These are phyloP conservation scores for Gamarada debralockiae DNA, from an alignment of 495 filamentous ascomycete species.

Conservation along the genomic window DNA sequence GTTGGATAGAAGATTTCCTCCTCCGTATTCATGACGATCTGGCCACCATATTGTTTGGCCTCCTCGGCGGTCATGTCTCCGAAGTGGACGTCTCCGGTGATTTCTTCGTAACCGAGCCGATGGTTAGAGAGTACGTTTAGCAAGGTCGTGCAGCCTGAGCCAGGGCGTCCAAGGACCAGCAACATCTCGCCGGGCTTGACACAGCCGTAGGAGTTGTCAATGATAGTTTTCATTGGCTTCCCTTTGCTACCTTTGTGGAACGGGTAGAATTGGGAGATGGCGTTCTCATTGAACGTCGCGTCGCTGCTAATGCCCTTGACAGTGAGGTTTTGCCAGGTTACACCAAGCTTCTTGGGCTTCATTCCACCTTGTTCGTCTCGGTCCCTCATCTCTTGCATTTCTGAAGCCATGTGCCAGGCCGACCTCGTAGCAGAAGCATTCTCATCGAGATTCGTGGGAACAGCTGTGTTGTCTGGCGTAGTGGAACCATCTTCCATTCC, in stretches of 20 bases:
- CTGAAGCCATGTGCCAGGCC: not conserved
- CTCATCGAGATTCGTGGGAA: not conserved
- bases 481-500: not conserved
- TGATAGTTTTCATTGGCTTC: slow-evolving; percentile 49
- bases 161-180: slow-evolving; percentile 66
- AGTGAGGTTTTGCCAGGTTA: slow-evolving; percentile 59
- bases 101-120: slow-evolving; percentile 52
- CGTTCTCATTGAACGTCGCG: slow-evolving; percentile 58
- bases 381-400: not conserved
- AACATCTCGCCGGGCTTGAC: slow-evolving; percentile 48
- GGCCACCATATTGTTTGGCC: slow-evolving; percentile 62
- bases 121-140: slow-evolving; percentile 64
- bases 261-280: slow-evolving; percentile 51
- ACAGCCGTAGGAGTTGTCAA: slow-evolving; percentile 56
- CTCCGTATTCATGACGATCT: slow-evolving; percentile 58
- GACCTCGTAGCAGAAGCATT: not conserved
- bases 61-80: slow-evolving; percentile 52
- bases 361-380: not conserved
- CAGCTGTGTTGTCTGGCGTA: not conserved
- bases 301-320: slow-evolving; percentile 68
- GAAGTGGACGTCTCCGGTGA: slow-evolving; percentile 58
- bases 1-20: slow-evolving; percentile 62
- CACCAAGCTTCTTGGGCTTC: slow-evolving; percentile 45
- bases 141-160: slow-evolving; percentile 66
- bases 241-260: slow-evolving; percentile 23